Evolutionary conservation across 2,329 filamentous ascomycete species (phyloP), one percentile per base, ranked within the genome.

Genomic region (Calonectria crousiana): DNA sequence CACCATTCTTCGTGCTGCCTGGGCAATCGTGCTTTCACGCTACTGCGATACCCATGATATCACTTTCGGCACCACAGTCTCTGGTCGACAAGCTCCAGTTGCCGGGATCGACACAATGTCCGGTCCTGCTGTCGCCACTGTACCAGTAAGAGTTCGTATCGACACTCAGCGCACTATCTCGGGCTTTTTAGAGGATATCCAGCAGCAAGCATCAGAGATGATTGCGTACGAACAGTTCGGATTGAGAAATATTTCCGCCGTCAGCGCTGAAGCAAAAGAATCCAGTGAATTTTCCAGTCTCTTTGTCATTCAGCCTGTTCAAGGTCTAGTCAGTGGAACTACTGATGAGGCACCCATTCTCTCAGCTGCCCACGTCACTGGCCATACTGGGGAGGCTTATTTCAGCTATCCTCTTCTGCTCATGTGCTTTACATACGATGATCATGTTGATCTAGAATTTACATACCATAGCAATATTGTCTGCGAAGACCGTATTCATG

Each of bases 21-120:
- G 68, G 68, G 68, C 68, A 26, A 71, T 64, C 5, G 68, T 71
- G 18, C 56, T 71, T n/a, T 28, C 68, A 11, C 56, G 56, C 3
- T 71, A 64, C 34, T 64, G 52, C 9, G 58, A 60, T 10, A 53
- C 58, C 2, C 32, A 71, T n/a, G 68, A 71, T 6, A 49, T 71
- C 58, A 51, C 41, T 13, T 71, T 71, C 30, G 68, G 68, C 18
- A 53, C 56, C n/a, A 64, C 58, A 8, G 68, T 65, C 8, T 71
- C 68, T 26, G 68, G 68, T 20, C 68, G 68, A 9, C 47, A 71
- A 26, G 68, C 68, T 23, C 58, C 68, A 6, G 58, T 71, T 4
- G 32, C 34, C 10, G 68, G 58, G 6, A 38, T 71, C 16, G 68
- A 71, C 16, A 71, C n/a, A 14, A 71, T 71, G 68, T 11, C 56